Evolutionary conservation across 2,329 filamentous ascomycete genomes (phyloP), one percentile per base, ranked within the genome.

Genomic region (Ilyonectria destructans): DNA sequence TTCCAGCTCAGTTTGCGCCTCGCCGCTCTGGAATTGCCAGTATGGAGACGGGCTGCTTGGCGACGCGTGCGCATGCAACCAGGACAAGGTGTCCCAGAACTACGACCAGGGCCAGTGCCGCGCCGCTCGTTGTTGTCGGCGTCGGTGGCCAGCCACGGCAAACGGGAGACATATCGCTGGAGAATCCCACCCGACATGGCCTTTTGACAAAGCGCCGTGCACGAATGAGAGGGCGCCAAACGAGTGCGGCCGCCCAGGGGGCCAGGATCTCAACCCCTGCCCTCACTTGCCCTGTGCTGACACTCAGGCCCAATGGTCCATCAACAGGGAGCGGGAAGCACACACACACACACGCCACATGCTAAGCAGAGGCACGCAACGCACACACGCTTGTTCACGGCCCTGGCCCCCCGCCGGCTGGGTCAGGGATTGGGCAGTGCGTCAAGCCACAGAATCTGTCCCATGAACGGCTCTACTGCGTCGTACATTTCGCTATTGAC

Each of bases 311-410:
- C 40, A 43, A 43, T n/a, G n/a, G 40, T 17, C 67, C 64, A 69
- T 67, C 58, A 68, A 72, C 74, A 75, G 72, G 74, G 74, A 76
- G 74, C 74, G 74, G 74, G 74, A 76, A 76, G 72, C 67, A 62
- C 71, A 74, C 70, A 64, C 66, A 73, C 65, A 69, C 68, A 73
- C 33, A 66, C 57, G 56, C 59, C 57, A 65, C 60, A 57, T 54
- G 52, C 43, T 62, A 55, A 29, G 35, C 56, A 46, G 31, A 57
- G 29, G 54, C 56, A 51, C 35, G 55, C 13, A 64, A 23, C 51
- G 52, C 51, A 57, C 31, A 29, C 49, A 57, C 46, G 60, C 70
- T 70, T 64, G 65, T 68, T 67, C 52, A 59, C 62, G 48, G 62
- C 63, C 63, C 59, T 64, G 62, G 52, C 59, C 58, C 49, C 60